Conservation (phyloP, 2,329 filamentous ascomycete genomes). For the Hysterium pulicare region DNA sequence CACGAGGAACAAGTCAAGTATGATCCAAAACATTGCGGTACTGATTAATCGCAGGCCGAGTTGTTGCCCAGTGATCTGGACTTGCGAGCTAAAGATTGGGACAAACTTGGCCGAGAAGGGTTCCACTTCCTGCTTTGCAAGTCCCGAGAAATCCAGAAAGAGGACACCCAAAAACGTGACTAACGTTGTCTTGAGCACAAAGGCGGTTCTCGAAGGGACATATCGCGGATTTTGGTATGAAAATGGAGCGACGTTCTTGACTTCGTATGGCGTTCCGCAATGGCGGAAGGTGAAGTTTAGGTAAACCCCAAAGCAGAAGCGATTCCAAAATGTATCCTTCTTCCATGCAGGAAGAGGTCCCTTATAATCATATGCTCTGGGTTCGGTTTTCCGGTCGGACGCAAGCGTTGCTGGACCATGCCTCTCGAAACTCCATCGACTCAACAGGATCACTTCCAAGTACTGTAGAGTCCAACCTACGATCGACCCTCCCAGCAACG, state of each 20-base stretch:
- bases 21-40: background rate
- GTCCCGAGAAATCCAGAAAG: background rate
- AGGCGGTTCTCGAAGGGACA: background rate
- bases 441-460: background rate
- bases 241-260: background rate
- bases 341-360: background rate
- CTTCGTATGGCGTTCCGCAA: background rate
- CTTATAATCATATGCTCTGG: background rate
- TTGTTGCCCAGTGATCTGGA: background rate
- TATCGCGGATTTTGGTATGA: background rate
- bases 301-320: background rate
- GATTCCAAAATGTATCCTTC: background rate
- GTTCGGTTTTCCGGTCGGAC: background rate
- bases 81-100: background rate
- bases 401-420: no score
- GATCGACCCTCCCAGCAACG: no score
- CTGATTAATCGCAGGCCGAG: background rate
- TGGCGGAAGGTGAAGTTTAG: background rate
- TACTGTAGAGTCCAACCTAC: no score
- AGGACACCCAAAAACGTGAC: background rate
- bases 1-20: background rate
- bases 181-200: background rate
- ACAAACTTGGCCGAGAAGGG: background rate
- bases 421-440: slow-evolving; percentile 17
- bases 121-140: background rate